These are phyloP conservation scores for Kondoa subrosea DNA, from an alignment of 768 basidiomycete genomes.

Conservation along the genomic window DNA sequence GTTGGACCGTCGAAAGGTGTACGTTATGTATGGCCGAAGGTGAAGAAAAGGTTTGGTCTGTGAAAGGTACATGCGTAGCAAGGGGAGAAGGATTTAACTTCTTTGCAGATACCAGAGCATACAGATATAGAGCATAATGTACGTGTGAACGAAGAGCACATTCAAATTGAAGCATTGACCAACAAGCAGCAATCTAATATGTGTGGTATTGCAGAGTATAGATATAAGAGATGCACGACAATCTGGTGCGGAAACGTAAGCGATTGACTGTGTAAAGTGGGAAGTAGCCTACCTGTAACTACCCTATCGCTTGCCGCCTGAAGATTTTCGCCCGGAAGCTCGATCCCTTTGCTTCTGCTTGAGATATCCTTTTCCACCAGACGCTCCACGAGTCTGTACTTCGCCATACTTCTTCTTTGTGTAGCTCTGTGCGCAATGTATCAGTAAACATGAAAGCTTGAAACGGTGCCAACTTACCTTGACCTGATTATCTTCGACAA, in stretches of 20 bases:
- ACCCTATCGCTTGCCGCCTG: too few species aligned
- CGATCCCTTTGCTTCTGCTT: background rate
- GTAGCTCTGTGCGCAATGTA: background rate
- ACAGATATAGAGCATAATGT: too few species aligned
- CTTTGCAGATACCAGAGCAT: background rate
- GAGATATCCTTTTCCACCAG: background rate
- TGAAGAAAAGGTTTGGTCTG: slow-evolving; percentile 19
- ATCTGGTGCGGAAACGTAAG: too few species aligned
- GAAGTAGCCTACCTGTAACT: too few species aligned
- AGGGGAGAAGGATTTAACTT: background rate
- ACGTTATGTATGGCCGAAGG: slow-evolving; percentile 25
- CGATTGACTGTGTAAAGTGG: too few species aligned
- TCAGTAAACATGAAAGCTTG: background rate
- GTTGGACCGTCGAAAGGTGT: slow-evolving; percentile 24
- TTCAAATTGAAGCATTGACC: too few species aligned
- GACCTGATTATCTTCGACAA: slow-evolving; percentile 73
- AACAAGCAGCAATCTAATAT: too few species aligned
- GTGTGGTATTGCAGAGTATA: too few species aligned
- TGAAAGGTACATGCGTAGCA: background rate
- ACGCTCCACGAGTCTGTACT: background rate
- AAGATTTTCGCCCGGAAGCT: background rate
- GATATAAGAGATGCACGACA: too few species aligned
- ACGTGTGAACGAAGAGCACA: too few species aligned
- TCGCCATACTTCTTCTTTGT: slow-evolving; percentile 1
- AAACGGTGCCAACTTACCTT: slow-evolving; percentile 36